Evolutionary conservation across 495 filamentous ascomycete genomes (phyloP), one percentile per base, ranked within the genome.

Genomic region (Hypoxylon fuscum): DNA sequence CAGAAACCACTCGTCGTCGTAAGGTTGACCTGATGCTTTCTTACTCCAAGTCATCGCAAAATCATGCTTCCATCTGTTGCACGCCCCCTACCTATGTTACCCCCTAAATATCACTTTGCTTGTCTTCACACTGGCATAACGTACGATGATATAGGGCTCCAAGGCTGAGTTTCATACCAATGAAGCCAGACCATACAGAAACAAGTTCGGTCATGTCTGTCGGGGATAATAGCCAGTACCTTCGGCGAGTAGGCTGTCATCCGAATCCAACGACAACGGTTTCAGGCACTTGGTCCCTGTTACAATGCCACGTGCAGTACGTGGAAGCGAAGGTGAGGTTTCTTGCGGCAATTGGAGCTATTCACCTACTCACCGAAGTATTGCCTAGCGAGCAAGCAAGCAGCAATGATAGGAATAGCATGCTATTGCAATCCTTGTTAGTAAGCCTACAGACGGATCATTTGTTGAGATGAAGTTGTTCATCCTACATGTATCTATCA

Each of bases 271-370:
- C 45, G 31, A 52, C 44, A 22, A 20, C 51, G 41, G 62, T 66
- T 66, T 66, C 56, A 61, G 35, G 46, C 47, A 43, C 18, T 5
- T 31, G 3, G 49, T 31, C 62, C 62, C 56, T 61, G 56, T 17
- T 42, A 18, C 5, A 43, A 51, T 52, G 44, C 50, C 56, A 51
- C 47, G 50, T 58, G 52, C 43, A 27, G 31, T 51, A 51, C 47
- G 50, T 58, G 52, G 48, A 27, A 38, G 3, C 22, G 22, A 37
- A 17, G 14, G 5, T 25, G 31, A 31, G 5, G 17, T 29, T 3
- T 56, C 23, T n/a, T 52, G 38, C 25, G 46, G 34, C 25, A 18
- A 14, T 40, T n/a, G n/a, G n/a, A n/a, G n/a, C n/a, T n/a, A n/a
- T 27, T 58, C 17, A 14, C 23, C 53, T 25, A 31, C 21, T 21